phyloP scores from a whole-genome alignment of 225 moss, liverwort and hornwort species.

The Pleurozium schreberi region DNA sequence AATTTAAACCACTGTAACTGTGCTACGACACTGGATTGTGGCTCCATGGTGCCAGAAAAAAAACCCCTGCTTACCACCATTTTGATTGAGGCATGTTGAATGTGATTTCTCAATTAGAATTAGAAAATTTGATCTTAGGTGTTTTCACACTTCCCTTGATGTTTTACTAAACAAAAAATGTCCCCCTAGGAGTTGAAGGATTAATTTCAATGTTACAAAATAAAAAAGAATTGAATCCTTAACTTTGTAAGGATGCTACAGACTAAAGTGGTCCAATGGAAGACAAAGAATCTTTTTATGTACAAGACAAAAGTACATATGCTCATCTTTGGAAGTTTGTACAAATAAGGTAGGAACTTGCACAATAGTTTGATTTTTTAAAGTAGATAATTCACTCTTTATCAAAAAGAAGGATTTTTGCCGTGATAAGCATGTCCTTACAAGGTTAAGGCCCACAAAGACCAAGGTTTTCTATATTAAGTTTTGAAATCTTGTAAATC shows the following conservation, averaged over 20 bases:
- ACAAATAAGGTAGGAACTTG: neutral
- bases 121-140: no score
- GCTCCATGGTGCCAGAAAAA: no score
- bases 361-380: neutral
- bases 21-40: no score
- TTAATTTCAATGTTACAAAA: neutral
- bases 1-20: no score
- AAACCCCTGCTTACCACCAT: no score
- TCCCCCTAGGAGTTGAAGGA: no score
- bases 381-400: neutral
- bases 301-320: neutral
- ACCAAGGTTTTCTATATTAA: neutral
- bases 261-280: neutral
- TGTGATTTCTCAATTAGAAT: no score
- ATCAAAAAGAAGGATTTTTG: neutral
- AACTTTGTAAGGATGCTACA: accelerated
- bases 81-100: no score
- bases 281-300: neutral
- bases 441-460: accelerated
- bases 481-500: neutral
- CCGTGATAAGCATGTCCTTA: accelerated
- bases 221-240: neutral
- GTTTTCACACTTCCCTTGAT: no score
- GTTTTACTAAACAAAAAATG: no score
- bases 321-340: neutral